A percentile compares a stretch with the other conserved stretches of the same genome.
These are phyloP conservation scores for Elsinoe batatas DNA, from an alignment of 2,329 filamentous ascomycete species.

Conservation along the genomic window DNA sequence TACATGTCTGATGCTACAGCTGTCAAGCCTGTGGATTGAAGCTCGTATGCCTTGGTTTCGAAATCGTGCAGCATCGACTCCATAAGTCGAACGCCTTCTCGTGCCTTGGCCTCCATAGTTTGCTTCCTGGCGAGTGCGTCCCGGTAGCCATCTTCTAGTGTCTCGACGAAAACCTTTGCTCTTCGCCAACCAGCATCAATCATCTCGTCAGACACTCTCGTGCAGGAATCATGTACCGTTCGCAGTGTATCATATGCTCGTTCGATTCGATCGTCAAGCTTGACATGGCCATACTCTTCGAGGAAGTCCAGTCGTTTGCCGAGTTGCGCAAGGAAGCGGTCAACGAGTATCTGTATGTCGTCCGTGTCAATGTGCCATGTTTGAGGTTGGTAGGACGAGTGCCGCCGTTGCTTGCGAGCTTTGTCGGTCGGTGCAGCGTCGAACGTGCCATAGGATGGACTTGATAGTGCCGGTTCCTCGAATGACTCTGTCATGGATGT, in stretches of 20 bases:
- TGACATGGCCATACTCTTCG: constrained; percentile 75
- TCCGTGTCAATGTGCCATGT: constrained; percentile 38
- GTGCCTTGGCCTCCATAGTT: constrained; percentile 83
- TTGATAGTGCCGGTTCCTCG: constrained; percentile 36
- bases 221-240: constrained; percentile 78
- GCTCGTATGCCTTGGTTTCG: constrained; percentile 68
- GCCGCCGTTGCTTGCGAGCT: constrained; percentile 32
- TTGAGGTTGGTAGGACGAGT: constrained; percentile 37
- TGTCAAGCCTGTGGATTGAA: constrained; percentile 66
- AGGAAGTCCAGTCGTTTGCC: constrained; percentile 79
- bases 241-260: constrained; percentile 79
- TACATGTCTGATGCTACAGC: constrained; percentile 63
- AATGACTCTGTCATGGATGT: constrained; percentile 25
- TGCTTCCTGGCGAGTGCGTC: constrained; percentile 76
- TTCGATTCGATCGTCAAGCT: constrained; percentile 72
- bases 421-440: constrained; percentile 28
- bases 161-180: constrained; percentile 84
- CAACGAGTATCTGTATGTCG: constrained; percentile 46
- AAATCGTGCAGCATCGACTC: constrained; percentile 79
- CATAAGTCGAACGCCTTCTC: constrained; percentile 75
- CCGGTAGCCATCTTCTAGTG: constrained; percentile 77
- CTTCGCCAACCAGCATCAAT: constrained; percentile 77
- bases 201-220: constrained; percentile 79
- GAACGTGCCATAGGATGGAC: constrained; percentile 26
- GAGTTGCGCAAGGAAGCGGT: constrained; percentile 74